A percentile compares a stretch with the other conserved stretches of the same genome.
Evolutionary conservation across 2,329 filamentous ascomycete genomes (phyloP).

Genomic region (Aureobasidium sp.): DNA sequence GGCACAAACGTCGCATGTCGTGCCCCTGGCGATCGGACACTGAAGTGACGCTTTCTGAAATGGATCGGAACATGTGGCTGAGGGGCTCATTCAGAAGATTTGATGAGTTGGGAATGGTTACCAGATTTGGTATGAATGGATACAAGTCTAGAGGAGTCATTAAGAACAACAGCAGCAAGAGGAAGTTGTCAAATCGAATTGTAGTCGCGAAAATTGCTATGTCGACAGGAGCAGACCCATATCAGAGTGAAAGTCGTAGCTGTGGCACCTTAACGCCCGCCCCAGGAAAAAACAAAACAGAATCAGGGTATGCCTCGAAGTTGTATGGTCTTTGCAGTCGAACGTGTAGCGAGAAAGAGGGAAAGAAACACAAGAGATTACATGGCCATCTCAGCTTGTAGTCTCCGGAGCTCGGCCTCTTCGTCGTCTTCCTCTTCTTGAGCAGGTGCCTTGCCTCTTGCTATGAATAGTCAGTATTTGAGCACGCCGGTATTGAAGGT

Average conservation of each 20-base stretch:
- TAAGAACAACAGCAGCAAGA: neutral
- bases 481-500: neutral
- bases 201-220: slow-evolving; percentile 9
- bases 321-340: slow-evolving; percentile 13
- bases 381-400: slow-evolving; percentile 98
- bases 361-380: slow-evolving; percentile 34
- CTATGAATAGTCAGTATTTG: slow-evolving; percentile 29
- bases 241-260: slow-evolving; percentile 1
- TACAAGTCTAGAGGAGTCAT: neutral
- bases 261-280: neutral
- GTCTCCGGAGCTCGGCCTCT: slow-evolving; percentile 84
- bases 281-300: slow-evolving; percentile 4
- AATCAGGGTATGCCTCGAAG: slow-evolving; percentile 14
- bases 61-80: neutral
- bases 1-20: neutral
- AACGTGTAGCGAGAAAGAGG: neutral
- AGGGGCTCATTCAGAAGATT: neutral
- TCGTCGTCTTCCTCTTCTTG: slow-evolving; percentile 78
- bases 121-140: neutral
- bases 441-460: slow-evolving; percentile 41
- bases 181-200: slow-evolving; percentile 2
- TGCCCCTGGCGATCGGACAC: neutral
- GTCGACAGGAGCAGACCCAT: slow-evolving; percentile 1
- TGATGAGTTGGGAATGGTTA: neutral
- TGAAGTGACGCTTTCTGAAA: neutral